phyloP scores from a whole-genome alignment of 2,329 filamentous ascomycete genomes.

The Arthrocladium fulminans region DNA sequence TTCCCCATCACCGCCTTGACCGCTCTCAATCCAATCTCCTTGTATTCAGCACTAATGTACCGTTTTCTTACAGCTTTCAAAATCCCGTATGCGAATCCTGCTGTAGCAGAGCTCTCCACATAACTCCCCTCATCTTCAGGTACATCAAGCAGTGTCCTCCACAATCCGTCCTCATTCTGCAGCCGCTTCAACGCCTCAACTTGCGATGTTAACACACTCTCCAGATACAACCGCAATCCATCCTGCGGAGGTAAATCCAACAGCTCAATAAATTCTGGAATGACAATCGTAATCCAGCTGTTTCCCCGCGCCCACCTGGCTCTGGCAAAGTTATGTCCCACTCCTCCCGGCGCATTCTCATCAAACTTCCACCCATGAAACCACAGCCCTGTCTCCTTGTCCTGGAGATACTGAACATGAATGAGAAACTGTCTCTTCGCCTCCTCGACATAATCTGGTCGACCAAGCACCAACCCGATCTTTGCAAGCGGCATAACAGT shows the following conservation, averaged over 20 bases:
- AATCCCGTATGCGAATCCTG: slow-evolving; percentile 72
- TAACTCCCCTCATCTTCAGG: slow-evolving; percentile 60
- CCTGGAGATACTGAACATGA: slow-evolving; percentile 71
- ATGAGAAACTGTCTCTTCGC: slow-evolving; percentile 69
- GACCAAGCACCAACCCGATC: slow-evolving; percentile 61
- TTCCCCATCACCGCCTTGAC: slow-evolving; percentile 58
- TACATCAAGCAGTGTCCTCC: slow-evolving; percentile 66
- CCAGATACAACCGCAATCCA: slow-evolving; percentile 46
- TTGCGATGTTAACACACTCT: slow-evolving; percentile 56
- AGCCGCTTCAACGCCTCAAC: slow-evolving; percentile 54
- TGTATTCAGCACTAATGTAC: slow-evolving; percentile 56
- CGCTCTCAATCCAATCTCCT: slow-evolving; percentile 54
- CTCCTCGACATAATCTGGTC: slow-evolving; percentile 66
- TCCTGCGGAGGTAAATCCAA: slow-evolving; percentile 48
- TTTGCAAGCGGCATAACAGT: slow-evolving; percentile 72
- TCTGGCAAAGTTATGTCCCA: slow-evolving; percentile 48
- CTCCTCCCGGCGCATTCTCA: slow-evolving; percentile 41
- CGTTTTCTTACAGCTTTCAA: slow-evolving; percentile 63
- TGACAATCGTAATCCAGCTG: slow-evolving; percentile 70
- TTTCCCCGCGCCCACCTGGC: slow-evolving; percentile 50
- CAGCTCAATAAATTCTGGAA: slow-evolving; percentile 70
- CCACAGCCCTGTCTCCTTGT: slow-evolving; percentile 62
- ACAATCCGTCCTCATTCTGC: slow-evolving; percentile 57
- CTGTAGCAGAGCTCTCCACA: slow-evolving; percentile 66
- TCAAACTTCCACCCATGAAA: slow-evolving; percentile 78